Percentiles rank a stretch among this genome's conserved stretches.
phyloP scores from a whole-genome alignment of 306 rosid genomes.

The Dryas alaskensis region DNA sequence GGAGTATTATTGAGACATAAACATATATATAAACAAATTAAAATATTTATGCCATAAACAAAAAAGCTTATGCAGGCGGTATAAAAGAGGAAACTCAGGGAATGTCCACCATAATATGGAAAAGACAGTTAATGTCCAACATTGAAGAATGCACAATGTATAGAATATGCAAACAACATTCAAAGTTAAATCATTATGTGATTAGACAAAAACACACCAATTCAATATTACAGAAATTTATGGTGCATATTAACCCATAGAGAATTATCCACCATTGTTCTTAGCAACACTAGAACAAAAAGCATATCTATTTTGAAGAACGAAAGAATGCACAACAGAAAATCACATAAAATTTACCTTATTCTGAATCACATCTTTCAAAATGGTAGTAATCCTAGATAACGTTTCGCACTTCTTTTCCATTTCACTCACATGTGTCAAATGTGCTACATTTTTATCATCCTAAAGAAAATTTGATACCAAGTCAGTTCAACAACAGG shows the following conservation, averaged over 20 bases:
- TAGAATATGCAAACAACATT: neutral
- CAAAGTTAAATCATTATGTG: neutral
- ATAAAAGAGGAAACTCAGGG: neutral
- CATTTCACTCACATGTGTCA: constrained; percentile 95
- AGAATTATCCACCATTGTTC: neutral
- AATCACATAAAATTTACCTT: constrained; percentile 49
- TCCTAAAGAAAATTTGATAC: constrained; percentile 48
- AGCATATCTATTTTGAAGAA: constrained; percentile 5
- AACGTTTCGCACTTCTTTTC: constrained; percentile 84
- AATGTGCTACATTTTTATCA: constrained; percentile 90
- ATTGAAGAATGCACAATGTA: neutral
- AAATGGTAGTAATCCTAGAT: constrained; percentile 76
- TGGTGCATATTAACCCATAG: neutral
- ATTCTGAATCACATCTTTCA: constrained; percentile 93
- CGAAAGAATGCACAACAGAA: constrained; percentile 3
- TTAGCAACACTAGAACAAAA: neutral
- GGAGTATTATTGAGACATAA: constrained; percentile 14
- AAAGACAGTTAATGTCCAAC: neutral
- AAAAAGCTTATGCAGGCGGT: neutral
- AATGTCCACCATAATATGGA: neutral
- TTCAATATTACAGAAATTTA: neutral
- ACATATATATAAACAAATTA: neutral
- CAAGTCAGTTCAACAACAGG: constrained; percentile 7
- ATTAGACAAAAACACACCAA: neutral
- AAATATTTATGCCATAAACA: neutral